These are phyloP conservation scores for Reticulascus tulasneorum DNA, from an alignment of 2,329 filamentous ascomycete genomes.

Conservation along the genomic window DNA sequence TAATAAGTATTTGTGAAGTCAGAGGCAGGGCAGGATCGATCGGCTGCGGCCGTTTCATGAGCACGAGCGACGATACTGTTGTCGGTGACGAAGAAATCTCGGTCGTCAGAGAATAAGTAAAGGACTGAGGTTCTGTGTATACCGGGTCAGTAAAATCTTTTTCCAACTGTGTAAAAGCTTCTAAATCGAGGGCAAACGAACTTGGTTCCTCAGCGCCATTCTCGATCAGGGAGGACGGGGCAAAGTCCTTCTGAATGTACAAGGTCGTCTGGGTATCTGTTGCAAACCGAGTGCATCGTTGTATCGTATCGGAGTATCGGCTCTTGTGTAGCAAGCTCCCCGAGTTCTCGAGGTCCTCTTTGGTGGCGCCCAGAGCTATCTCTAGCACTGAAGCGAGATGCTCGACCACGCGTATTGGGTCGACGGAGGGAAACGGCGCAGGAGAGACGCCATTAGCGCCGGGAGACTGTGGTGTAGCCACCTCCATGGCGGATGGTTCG, in stretches of 20 bases:
- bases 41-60: constrained; percentile 84
- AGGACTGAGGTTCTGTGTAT: constrained; percentile 42
- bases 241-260: constrained; percentile 83
- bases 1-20: constrained; percentile 84
- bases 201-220: constrained; percentile 36
- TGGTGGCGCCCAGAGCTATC: constrained; percentile 70
- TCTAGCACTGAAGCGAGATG: constrained; percentile 68
- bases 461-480: constrained; percentile 42
- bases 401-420: constrained; percentile 66
- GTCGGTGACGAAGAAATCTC: constrained; percentile 76
- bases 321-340: constrained; percentile 78
- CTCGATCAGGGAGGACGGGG: constrained; percentile 47
- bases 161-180: background rate
- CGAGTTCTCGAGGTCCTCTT: constrained; percentile 72
- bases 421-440: constrained; percentile 52
- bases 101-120: constrained; percentile 74
- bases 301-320: constrained; percentile 72
- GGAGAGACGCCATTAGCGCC: constrained; percentile 42
- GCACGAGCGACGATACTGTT: constrained; percentile 81
- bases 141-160: constrained; percentile 22
- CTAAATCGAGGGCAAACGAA: constrained; percentile 4
- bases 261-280: constrained; percentile 81
- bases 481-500: constrained; percentile 44
- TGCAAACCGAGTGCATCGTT: constrained; percentile 85
- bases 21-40: constrained; percentile 82